Percentiles rank a stretch among this genome's conserved stretches.
Evolutionary conservation across 2,329 filamentous ascomycete genomes (phyloP).

Genomic region (Colletotrichum sp.): DNA sequence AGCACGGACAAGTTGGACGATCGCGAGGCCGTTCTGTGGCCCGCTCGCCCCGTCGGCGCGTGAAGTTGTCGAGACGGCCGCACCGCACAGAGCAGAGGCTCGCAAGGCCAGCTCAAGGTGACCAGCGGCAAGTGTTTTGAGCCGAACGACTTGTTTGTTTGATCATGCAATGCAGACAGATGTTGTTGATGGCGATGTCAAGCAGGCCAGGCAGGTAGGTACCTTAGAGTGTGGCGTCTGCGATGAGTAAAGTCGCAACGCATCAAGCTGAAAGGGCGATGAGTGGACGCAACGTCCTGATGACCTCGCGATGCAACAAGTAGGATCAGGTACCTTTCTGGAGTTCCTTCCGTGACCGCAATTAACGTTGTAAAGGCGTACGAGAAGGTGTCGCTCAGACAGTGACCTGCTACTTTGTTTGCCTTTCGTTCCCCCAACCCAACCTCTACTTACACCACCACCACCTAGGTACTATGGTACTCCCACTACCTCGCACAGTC

Average conservation of each 20-base stretch:
- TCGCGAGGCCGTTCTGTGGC: slow-evolving; percentile 1
- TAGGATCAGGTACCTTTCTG: not conserved
- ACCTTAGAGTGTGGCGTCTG: not conserved
- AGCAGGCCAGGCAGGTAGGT: not conserved
- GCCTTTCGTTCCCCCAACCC: not conserved
- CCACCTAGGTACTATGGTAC: not conserved
- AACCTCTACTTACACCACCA: not conserved
- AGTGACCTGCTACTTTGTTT: not conserved
- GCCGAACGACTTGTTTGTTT: not conserved
- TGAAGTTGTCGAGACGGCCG: not conserved
- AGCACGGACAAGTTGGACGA: slow-evolving; percentile 1
- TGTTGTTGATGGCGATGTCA: not conserved
- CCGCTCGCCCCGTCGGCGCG: not conserved
- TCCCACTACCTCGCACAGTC: not conserved
- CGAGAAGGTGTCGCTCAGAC: not conserved
- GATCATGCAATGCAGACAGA: not conserved
- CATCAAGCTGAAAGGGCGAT: not conserved
- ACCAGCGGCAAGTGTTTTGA: not conserved
- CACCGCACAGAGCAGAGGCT: slow-evolving; percentile 12
- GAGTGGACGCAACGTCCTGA: not conserved
- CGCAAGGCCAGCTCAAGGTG: not conserved
- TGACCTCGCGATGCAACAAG: not conserved
- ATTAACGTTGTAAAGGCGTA: not conserved
- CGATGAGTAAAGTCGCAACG: not conserved
- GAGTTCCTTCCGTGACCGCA: not conserved